Evolutionary conservation across 1,284 basidiomycete genomes (phyloP).

Genomic region (Apiotrichum brassicae): DNA sequence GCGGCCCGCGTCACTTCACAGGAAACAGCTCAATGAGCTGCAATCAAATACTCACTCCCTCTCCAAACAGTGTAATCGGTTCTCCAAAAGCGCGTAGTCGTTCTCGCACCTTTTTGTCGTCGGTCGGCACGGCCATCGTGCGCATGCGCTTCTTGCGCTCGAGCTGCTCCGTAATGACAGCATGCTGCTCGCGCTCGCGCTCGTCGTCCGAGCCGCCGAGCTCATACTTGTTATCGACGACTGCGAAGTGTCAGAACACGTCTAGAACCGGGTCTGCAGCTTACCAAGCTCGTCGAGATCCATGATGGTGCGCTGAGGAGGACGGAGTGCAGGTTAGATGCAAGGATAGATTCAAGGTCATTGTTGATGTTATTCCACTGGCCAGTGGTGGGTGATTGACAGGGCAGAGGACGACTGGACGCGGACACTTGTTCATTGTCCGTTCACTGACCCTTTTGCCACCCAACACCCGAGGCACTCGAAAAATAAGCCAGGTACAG

Average conservation of each 20-base stretch:
- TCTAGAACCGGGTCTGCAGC: neutral
- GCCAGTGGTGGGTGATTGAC: no score
- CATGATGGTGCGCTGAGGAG: no score
- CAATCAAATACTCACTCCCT: slow-evolving; percentile 63
- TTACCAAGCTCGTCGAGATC: slow-evolving; percentile 41
- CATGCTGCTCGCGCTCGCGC: slow-evolving; percentile 52
- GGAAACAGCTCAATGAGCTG: no score
- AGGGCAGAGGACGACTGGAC: no score
- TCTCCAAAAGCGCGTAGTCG: slow-evolving; percentile 86
- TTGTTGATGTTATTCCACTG: no score
- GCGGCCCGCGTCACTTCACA: no score
- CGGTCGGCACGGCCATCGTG: slow-evolving; percentile 89
- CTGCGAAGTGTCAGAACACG: slow-evolving; percentile 15
- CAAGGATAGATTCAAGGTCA: no score
- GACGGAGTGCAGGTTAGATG: no score
- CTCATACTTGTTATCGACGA: slow-evolving; percentile 43
- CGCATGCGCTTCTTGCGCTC: slow-evolving; percentile 93
- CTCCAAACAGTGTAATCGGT: slow-evolving; percentile 94
- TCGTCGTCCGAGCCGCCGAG: slow-evolving; percentile 46
- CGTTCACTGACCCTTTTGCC: no score
- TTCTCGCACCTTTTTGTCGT: slow-evolving; percentile 84
- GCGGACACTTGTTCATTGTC: neutral
- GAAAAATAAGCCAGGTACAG: neutral
- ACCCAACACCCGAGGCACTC: no score
- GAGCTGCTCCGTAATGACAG: slow-evolving; percentile 79